Conservation (phyloP, 1,284 basidiomycete species). For the Cerrena zonata region DNA sequence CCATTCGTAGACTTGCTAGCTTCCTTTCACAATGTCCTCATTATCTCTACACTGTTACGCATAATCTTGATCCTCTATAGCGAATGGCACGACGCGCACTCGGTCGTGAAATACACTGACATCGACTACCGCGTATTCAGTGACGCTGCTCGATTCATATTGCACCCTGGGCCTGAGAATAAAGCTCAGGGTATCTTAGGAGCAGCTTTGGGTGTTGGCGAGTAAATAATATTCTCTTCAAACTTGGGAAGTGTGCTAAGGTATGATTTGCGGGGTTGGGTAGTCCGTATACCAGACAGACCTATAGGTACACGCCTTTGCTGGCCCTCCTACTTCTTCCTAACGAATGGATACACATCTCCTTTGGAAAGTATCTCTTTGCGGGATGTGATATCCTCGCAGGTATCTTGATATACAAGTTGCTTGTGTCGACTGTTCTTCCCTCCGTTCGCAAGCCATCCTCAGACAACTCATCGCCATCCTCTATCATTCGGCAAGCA, state of each 20-base stretch:
- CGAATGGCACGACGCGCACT: slow-evolving; percentile 80
- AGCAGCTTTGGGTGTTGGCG: slow-evolving; percentile 47
- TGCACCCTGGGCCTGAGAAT: slow-evolving; percentile 43
- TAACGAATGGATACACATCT: slow-evolving; percentile 71
- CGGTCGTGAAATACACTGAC: slow-evolving; percentile 92
- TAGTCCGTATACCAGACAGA: slow-evolving; percentile 89
- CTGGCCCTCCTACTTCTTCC: slow-evolving; percentile 80
- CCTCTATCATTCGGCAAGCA: slow-evolving; percentile 2
- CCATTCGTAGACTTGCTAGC: slow-evolving; percentile 16
- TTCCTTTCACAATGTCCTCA: slow-evolving; percentile 50
- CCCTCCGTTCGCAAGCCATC: slow-evolving; percentile 13
- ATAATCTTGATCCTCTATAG: slow-evolving; percentile 75
- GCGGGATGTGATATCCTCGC: slow-evolving; percentile 80
- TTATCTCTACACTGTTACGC: slow-evolving; percentile 56
- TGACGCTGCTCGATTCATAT: slow-evolving; percentile 77
- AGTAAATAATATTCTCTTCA: too few relatives aligned
- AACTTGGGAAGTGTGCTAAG: background rate
- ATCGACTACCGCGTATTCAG: slow-evolving; percentile 95
- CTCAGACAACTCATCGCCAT: background rate
- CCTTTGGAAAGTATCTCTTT: slow-evolving; percentile 89
- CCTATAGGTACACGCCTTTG: slow-evolving; percentile 94
- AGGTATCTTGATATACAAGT: slow-evolving; percentile 69
- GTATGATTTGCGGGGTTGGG: background rate
- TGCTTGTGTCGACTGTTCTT: slow-evolving; percentile 53
- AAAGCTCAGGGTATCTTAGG: slow-evolving; percentile 61